These are phyloP conservation scores for Phytophthora colocasiae DNA, from an alignment of 352 stramenopile genomes.

Conservation along the genomic window DNA sequence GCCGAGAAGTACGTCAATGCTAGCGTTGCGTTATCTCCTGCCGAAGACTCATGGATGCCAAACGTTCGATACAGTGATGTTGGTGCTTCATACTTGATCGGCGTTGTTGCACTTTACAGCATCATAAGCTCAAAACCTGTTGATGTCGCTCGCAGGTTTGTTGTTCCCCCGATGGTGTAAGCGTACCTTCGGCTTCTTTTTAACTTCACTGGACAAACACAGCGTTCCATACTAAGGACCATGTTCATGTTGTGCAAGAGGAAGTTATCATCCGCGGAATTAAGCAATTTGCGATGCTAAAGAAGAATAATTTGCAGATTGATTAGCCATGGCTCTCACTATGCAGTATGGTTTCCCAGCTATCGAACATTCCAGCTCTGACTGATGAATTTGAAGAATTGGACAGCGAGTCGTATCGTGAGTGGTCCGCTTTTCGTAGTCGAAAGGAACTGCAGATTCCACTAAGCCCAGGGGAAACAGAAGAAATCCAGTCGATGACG, in stretches of 20 bases:
- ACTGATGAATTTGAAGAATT: constrained; percentile 21
- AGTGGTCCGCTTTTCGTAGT: no score
- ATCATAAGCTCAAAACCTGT: not conserved
- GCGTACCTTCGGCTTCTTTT: not conserved
- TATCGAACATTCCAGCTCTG: no score
- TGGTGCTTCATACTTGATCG: not conserved
- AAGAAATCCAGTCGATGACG: constrained; percentile 14
- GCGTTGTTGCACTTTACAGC: not conserved
- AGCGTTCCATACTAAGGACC: not conserved
- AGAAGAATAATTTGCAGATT: constrained; percentile 5
- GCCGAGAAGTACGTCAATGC: not conserved
- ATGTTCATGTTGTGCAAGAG: constrained; percentile 7
- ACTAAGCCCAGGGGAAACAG: constrained; percentile 8
- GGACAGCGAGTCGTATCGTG: not conserved
- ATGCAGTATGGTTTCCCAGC: constrained; percentile 8
- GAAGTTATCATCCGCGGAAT: constrained; percentile 1
- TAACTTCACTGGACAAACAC: not conserved
- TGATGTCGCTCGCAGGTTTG: no score
- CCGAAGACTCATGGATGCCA: not conserved
- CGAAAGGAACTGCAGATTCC: constrained; percentile 15
- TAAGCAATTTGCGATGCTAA: not conserved
- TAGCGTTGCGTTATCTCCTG: not conserved
- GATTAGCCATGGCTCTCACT: not conserved
- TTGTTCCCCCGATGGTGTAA: no score
- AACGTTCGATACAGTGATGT: not conserved